phyloP scores from a whole-genome alignment of 345 rosid genomes.

The Citrus inodora region DNA sequence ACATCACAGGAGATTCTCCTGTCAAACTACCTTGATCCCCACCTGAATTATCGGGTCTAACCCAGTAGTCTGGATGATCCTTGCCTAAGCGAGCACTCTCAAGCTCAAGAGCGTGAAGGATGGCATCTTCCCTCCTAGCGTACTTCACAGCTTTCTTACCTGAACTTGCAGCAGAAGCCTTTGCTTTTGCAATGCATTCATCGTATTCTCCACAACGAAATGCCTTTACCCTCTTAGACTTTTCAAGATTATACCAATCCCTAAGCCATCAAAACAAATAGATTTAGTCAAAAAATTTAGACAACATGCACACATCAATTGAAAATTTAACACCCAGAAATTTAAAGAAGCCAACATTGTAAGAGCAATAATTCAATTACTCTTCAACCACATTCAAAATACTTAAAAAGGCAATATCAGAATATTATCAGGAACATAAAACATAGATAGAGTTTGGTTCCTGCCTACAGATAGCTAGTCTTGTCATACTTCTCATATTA shows the following conservation, averaged over 20 bases:
- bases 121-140: constrained; percentile 95
- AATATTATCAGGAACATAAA: not conserved
- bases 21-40: constrained; percentile 36
- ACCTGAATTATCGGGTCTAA: constrained; percentile 28
- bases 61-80: constrained; percentile 41
- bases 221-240: constrained; percentile 89
- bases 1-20: constrained; percentile 48
- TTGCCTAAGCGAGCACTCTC: constrained; percentile 69
- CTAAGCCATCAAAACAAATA: constrained; percentile 35
- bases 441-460: not conserved
- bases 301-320: not conserved
- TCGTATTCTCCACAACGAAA: constrained; percentile 98
- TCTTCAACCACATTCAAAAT: not conserved
- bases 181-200: constrained; percentile 78
- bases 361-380: not conserved
- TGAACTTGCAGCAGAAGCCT: constrained; percentile 65
- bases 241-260: constrained; percentile 97
- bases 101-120: constrained; percentile 86
- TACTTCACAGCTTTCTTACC: constrained; percentile 72
- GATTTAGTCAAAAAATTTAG: constrained; percentile 8
- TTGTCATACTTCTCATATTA: not conserved
- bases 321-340: constrained; percentile 3
- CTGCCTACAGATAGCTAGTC: not conserved
- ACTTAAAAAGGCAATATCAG: not conserved
- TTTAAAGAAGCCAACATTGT: not conserved